These are phyloP conservation scores for Hirsutella rhossiliensis DNA, from an alignment of 2,329 filamentous ascomycete species.

Conservation along the genomic window DNA sequence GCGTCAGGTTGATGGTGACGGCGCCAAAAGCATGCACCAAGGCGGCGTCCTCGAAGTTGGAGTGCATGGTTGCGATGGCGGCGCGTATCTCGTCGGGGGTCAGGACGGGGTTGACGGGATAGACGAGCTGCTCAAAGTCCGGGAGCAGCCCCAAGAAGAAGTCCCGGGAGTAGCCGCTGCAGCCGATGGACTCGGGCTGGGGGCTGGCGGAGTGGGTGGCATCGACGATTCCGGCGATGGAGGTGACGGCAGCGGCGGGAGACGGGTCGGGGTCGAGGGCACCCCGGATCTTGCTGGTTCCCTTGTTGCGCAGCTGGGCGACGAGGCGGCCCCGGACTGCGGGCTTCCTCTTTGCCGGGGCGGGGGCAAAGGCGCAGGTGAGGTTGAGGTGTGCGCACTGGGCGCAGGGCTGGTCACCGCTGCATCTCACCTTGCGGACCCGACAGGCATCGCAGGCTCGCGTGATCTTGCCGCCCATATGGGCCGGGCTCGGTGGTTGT, in stretches of 20 bases:
- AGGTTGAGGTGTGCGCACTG: slow-evolving; percentile 23
- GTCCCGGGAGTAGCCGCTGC: slow-evolving; percentile 12
- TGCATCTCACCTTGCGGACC: slow-evolving; percentile 25
- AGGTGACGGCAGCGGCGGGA: slow-evolving; percentile 7
- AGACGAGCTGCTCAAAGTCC: slow-evolving; percentile 22
- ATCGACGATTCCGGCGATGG: slow-evolving; percentile 15
- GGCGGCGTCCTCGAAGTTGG: slow-evolving; percentile 19
- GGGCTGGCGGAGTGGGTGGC: slow-evolving; percentile 1
- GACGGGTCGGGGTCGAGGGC: not conserved
- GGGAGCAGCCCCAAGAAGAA: slow-evolving; percentile 21
- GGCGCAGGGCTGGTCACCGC: slow-evolving; percentile 19
- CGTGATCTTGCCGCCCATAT: slow-evolving; percentile 6
- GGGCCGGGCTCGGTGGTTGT: not conserved
- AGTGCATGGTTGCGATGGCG: slow-evolving; percentile 20
- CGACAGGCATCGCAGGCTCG: slow-evolving; percentile 26
- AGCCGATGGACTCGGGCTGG: slow-evolving; percentile 1
- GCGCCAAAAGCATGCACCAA: slow-evolving; percentile 23
- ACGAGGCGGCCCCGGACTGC: slow-evolving; percentile 21
- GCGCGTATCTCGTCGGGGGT: slow-evolving; percentile 16
- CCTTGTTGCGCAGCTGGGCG: slow-evolving; percentile 19
- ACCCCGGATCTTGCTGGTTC: not conserved
- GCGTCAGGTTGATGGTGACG: slow-evolving; percentile 22
- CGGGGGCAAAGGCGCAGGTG: slow-evolving; percentile 19
- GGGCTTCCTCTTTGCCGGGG: slow-evolving; percentile 19
- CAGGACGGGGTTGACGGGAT: slow-evolving; percentile 23